These are phyloP conservation scores for Trametes coccinea DNA, from an alignment of 768 basidiomycete genomes.

Conservation along the genomic window DNA sequence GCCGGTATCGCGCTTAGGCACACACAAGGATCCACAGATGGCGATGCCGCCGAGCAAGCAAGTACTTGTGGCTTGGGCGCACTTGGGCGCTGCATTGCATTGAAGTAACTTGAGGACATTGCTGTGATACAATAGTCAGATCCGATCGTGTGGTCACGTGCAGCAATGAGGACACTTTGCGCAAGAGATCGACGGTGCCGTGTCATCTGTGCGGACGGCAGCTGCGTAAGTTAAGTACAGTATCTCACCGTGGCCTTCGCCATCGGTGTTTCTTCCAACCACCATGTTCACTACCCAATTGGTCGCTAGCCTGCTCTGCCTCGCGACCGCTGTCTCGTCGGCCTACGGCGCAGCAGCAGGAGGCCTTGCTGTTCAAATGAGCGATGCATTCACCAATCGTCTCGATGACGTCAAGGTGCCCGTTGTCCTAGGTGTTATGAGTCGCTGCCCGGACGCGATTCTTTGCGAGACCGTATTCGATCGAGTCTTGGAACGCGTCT, in stretches of 20 bases:
- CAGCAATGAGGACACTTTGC: slow-evolving; percentile 3
- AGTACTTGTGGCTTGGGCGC: too few species aligned
- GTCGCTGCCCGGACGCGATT: slow-evolving; percentile 78
- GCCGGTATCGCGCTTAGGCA: too few species aligned
- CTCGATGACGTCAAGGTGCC: slow-evolving; percentile 44
- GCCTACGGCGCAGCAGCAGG: neutral
- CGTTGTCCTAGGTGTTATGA: slow-evolving; percentile 63
- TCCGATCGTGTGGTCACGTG: neutral
- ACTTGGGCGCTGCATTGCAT: too few species aligned
- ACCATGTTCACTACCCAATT: slow-evolving; percentile 5
- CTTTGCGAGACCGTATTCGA: slow-evolving; percentile 80
- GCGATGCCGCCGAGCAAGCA: too few species aligned
- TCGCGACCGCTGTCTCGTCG: neutral
- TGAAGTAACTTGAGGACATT: too few species aligned
- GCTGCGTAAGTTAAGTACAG: neutral
- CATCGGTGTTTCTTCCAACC: neutral
- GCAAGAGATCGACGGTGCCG: slow-evolving; percentile 5
- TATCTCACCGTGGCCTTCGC: neutral
- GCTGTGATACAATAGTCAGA: too few species aligned
- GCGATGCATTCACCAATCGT: slow-evolving; percentile 7
- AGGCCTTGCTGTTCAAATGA: neutral
- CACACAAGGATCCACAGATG: too few species aligned
- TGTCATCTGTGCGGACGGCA: neutral
- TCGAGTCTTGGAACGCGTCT: slow-evolving; percentile 61
- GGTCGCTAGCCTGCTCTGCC: neutral